Base-by-base conservation (phyloP, 2,329 filamentous ascomycete genomes). In the Monilinia polystroma region DNA sequence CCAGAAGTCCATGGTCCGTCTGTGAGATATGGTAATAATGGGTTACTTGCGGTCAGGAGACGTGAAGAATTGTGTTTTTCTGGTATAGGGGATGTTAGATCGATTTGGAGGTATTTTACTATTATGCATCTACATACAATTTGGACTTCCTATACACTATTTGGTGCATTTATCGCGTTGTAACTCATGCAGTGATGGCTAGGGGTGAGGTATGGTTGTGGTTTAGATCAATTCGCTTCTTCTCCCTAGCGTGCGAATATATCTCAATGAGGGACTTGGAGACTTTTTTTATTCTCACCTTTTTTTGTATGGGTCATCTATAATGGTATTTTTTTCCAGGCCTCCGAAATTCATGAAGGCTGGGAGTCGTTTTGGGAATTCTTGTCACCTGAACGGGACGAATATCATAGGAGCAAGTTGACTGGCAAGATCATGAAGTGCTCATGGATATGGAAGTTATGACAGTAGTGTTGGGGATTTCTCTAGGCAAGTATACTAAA, bases 181-280 rank as follows among this genome's bases (percentile, higher is more conserved):
- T 6, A 32, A 32, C 32, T 4, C 32, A 32, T 32, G 32, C 32
- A 32, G 32, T 4, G 32, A 32, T 32, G 6, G 32, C 32, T 57
- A 43, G 38, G 55, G 14, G 38, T 38, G 35, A 43, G 43, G 55
- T 41, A n/a, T n/a, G n/a, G n/a, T 3, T 35, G 43, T 43, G 23
- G 57, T 11, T 14, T 35, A 14, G 26, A 49, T 14, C 26, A 35
- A 49, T 47, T 7, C 16, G n/a, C n/a, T n/a, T n/a, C n/a, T n/a
- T n/a, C n/a, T n/a, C n/a, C n/a, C n/a, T n/a, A n/a, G 26, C 56
- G 56, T 59, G 38, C 56, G 56, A 59, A 32, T 47, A 59, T 26
- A 32, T 47, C 23, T 29, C 23, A 32, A 38, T 20, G 45, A 47
- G 16, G 41, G 45, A 3, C 18, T 45, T 26, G 56, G 38, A 8